Conservation (phyloP, 1,284 basidiomycete species). For the Tylopilus sp. region DNA sequence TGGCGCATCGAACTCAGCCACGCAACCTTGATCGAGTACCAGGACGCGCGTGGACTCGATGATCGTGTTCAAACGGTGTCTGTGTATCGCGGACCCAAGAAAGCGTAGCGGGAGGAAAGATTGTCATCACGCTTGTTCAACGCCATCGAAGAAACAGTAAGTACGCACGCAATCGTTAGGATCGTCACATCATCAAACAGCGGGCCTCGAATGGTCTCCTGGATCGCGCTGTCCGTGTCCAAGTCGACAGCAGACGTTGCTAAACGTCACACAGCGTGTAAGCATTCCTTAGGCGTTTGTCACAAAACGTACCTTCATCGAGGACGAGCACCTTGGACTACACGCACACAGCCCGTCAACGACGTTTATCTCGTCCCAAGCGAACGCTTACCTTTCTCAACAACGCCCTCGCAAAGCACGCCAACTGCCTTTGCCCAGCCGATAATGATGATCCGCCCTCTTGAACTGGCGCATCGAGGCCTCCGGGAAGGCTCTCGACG, state of each 20-base stretch:
- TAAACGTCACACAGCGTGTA: conserved; percentile 19
- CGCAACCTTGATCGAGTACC: conserved; percentile 75
- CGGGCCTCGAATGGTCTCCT: conserved; percentile 72
- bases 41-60: conserved; percentile 81
- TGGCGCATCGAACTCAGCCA: conserved; percentile 30
- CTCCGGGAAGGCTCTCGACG: conserved; percentile 64
- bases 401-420: conserved; percentile 79
- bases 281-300: not conserved
- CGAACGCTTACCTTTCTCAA: conserved; percentile 50
- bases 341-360: not conserved
- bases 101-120: too few relatives aligned
- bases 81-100: conserved; percentile 25
- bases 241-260: conserved; percentile 83
- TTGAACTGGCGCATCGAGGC: conserved; percentile 70
- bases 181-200: conserved; percentile 72
- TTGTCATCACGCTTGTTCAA: not conserved
- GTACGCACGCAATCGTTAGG: conserved; percentile 71
- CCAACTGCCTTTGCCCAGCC: conserved; percentile 78
- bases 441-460: conserved; percentile 83
- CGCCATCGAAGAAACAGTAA: not conserved
- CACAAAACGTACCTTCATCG: conserved; percentile 64
- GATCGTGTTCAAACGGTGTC: conserved; percentile 88
- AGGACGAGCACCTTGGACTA: conserved; percentile 82
- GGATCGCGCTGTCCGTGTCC: conserved; percentile 83
- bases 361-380: not conserved